phyloP scores from a whole-genome alignment of 2,329 filamentous ascomycete genomes.

The Bipolaris oryzae region DNA sequence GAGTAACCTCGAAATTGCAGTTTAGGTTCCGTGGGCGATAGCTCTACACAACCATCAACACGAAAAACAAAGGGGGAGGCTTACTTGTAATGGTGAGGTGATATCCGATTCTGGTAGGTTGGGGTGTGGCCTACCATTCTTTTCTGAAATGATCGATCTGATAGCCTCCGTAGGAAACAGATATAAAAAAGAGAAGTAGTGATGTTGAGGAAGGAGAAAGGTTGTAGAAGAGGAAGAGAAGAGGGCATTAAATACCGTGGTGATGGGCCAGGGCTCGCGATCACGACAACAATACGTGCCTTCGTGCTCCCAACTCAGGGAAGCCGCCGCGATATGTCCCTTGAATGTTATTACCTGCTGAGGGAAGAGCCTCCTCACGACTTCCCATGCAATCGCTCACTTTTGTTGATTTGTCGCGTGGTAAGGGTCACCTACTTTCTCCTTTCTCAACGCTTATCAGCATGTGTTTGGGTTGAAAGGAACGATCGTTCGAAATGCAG shows the following conservation, averaged over 20 bases:
- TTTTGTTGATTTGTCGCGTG: too few species aligned
- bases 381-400: too few species aligned
- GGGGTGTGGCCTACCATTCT: too few species aligned
- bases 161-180: too few species aligned
- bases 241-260: background rate
- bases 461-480: too few species aligned
- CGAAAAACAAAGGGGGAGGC: background rate
- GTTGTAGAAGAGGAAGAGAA: background rate
- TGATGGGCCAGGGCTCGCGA: background rate
- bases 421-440: too few species aligned
- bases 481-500: too few species aligned
- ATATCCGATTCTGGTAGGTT: background rate
- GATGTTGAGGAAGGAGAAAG: background rate
- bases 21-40: too few species aligned
- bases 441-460: too few species aligned
- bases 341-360: background rate
- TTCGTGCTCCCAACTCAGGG: background rate
- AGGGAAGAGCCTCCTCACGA: background rate
- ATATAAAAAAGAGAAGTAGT: too few species aligned
- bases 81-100: background rate
- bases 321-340: background rate
- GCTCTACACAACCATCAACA: background rate
- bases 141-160: too few species aligned
- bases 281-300: background rate
- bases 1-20: background rate